A percentile compares a stretch with the other conserved stretches of the same genome.
phyloP scores from a whole-genome alignment of 805 yeast species.

The Torulaspora gathmanii region DNA sequence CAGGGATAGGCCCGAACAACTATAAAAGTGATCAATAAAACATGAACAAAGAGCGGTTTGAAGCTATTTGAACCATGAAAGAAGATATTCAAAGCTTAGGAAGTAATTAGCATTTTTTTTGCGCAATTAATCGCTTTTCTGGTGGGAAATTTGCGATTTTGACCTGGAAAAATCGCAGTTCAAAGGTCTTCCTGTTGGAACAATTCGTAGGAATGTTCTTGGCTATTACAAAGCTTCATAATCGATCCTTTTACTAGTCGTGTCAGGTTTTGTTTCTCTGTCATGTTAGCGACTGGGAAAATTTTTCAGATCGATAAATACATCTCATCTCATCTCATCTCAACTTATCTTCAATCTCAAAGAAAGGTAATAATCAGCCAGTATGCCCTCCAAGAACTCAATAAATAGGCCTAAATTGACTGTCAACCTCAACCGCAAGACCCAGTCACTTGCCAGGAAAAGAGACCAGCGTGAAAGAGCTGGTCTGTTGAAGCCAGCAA shows the following conservation, averaged over 20 bases:
- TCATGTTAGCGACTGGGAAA: slow-evolving; percentile 3
- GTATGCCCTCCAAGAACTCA: slow-evolving; percentile 78
- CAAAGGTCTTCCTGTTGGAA: too few relatives aligned
- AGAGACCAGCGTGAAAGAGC: slow-evolving; percentile 49
- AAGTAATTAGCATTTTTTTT: too few relatives aligned
- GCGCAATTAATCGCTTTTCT: too few relatives aligned
- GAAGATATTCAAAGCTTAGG: too few relatives aligned
- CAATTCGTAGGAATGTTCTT: too few relatives aligned
- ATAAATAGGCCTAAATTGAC: slow-evolving; percentile 73
- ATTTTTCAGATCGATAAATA: slow-evolving; percentile 7
- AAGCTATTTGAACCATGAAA: not conserved
- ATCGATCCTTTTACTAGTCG: not conserved
- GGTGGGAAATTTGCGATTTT: too few relatives aligned
- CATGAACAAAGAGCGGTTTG: not conserved
- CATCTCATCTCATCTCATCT: slow-evolving; percentile 15
- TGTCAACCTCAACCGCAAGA: slow-evolving; percentile 47
- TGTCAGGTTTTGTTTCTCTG: not conserved
- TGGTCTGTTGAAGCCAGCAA: slow-evolving; percentile 42
- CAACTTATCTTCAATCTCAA: not conserved
- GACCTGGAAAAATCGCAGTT: too few relatives aligned
- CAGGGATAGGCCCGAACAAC: not conserved
- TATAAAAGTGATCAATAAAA: not conserved
- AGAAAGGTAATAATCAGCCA: not conserved
- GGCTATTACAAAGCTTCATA: too few relatives aligned
- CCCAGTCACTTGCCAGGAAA: slow-evolving; percentile 47